Evolutionary conservation across 768 basidiomycete genomes (phyloP), one percentile per base, ranked within the genome.

Genomic region (Gloeostereum incarnatum): DNA sequence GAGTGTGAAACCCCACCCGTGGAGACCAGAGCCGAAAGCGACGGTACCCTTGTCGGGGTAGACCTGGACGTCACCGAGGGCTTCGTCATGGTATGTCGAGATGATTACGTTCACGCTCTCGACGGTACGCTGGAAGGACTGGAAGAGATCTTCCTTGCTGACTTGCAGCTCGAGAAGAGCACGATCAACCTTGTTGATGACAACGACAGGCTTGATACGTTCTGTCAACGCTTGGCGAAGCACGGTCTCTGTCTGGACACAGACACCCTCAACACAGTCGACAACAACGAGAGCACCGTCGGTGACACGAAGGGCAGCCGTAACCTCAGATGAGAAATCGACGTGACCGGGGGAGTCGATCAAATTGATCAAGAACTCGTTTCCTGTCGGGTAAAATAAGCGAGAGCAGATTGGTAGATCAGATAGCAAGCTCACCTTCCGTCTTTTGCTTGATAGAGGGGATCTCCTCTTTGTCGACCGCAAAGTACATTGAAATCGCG

Each of bases 151-250:
- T 62, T 99, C 96, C 69, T 98, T 98, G 61, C 77, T 68, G 49
- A 97, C 88, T 63, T 99, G 96, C 34, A 99, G 81, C 66, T 99
- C 96, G 53, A 99, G 88, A 36, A 99, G 79, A 42, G 96, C 96
- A 56, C 96, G 94, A 67, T 99, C 96, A 55, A 99, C 92, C 73
- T 99, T 99, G 81, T 99, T 99, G 70, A 99, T 96, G 68, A 97
- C 80, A 54, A 97, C 81, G 55, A 99, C 96, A 49, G 96, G 96
- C 71, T 96, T 98, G 73, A 99, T 98, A 62, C 96, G 92, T 71
- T 99, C 96, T 29, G 81, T 78, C 31, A 99, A 77, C 39, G 96
- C 88, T 59, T 99, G 96, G 50, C 96, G 91, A 41, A 99, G 78
- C 41, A 99, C 96, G 11, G 96, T 99, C 71, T 98, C 96, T 57